Conservation (phyloP, 305 asterid species). For the Fraxinus latifolia region DNA sequence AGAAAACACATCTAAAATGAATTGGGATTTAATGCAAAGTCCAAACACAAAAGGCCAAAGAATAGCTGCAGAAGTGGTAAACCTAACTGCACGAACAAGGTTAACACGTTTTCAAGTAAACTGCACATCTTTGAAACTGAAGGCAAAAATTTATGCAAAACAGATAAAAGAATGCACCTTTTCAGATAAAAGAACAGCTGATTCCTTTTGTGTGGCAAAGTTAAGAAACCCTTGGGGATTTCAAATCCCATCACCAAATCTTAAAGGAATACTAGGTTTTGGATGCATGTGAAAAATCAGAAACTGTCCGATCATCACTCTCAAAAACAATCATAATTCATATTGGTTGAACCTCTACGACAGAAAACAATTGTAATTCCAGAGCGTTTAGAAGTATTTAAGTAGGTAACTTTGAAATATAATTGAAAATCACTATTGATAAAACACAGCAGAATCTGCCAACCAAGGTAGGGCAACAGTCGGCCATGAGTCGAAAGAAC, state of each 20-base stretch:
- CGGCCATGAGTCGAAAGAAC: neutral
- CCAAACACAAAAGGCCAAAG: neutral
- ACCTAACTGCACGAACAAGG: slow-evolving; percentile 4
- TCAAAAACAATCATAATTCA: neutral
- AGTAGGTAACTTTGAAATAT: neutral
- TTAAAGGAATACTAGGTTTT: neutral
- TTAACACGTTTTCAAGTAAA: neutral
- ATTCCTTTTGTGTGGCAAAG: slow-evolving; percentile 1
- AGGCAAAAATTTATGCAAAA: neutral
- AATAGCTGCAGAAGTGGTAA: slow-evolving; percentile 4
- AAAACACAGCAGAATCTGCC: neutral
- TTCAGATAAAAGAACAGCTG: neutral
- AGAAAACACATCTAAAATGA: slow-evolving; percentile 14
- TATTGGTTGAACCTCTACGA: neutral
- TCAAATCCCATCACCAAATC: slow-evolving; percentile 17
- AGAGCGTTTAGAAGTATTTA: neutral
- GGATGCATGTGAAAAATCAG: neutral
- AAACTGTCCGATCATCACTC: neutral
- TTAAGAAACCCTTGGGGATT: neutral
- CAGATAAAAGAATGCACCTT: neutral
- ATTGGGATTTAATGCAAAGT: neutral
- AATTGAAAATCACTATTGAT: neutral
- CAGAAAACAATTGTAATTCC: neutral
- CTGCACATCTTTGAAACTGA: neutral
- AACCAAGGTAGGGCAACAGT: neutral